phyloP scores from a whole-genome alignment of 306 rosid genomes.

The Cucurbita moschata region DNA sequence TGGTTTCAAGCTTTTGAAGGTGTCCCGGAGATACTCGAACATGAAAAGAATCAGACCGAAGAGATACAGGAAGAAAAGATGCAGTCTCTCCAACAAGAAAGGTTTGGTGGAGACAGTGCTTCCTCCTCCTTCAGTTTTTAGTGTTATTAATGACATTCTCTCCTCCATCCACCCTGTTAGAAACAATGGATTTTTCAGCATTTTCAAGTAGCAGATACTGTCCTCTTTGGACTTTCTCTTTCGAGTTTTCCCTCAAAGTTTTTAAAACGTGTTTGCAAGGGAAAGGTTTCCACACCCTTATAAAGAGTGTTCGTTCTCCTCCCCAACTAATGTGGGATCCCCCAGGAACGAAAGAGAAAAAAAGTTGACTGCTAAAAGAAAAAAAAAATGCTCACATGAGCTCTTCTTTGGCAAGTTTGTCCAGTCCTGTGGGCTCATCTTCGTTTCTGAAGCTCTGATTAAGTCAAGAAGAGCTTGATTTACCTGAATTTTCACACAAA shows the following conservation, averaged over 20 bases:
- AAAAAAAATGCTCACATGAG: constrained; percentile 32
- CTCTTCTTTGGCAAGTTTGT: constrained; percentile 42
- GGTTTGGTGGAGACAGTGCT: constrained; percentile 14
- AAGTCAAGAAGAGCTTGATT: constrained; percentile 68
- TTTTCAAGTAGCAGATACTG: neutral
- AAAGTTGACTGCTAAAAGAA: neutral
- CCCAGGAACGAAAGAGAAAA: neutral
- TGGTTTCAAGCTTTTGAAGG: constrained; percentile 41
- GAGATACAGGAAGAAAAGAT: constrained; percentile 35
- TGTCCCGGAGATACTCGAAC: constrained; percentile 30
- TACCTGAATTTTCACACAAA: constrained; percentile 35
- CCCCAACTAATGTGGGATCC: no score
- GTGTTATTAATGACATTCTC: constrained; percentile 20
- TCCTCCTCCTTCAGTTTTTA: constrained; percentile 32
- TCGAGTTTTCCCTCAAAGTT: no score
- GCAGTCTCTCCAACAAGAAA: constrained; percentile 28
- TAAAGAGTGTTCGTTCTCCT: no score
- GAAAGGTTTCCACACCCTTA: no score
- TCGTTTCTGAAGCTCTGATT: constrained; percentile 52
- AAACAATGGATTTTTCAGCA: neutral
- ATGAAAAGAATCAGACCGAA: constrained; percentile 39
- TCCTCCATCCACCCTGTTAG: constrained; percentile 55
- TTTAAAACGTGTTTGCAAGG: no score
- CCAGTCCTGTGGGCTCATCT: constrained; percentile 61
- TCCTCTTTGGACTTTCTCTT: no score